phyloP scores from a whole-genome alignment of 768 basidiomycete genomes.

The Lactarius pseudohatsudake region DNA sequence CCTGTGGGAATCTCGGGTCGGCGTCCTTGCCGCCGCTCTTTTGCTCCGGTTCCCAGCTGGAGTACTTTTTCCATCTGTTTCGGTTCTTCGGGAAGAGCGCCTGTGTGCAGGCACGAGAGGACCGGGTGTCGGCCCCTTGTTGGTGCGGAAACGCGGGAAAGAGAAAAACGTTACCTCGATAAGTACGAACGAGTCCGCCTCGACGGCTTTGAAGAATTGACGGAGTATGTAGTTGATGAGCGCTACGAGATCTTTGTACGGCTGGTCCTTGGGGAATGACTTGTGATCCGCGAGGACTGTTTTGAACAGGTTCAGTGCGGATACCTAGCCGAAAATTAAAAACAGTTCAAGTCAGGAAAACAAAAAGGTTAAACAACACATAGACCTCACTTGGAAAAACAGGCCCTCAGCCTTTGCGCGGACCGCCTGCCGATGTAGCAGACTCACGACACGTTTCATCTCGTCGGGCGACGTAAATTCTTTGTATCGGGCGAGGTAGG shows the following conservation, averaged over 20 bases:
- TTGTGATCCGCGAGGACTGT: slow-evolving; percentile 78
- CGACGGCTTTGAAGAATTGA: slow-evolving; percentile 91
- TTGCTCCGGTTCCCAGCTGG: slow-evolving; percentile 65
- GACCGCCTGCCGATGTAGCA: slow-evolving; percentile 90
- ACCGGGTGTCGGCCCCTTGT: neutral
- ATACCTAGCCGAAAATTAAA: slow-evolving; percentile 56
- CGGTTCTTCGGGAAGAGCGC: slow-evolving; percentile 90
- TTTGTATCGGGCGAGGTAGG: slow-evolving; percentile 80
- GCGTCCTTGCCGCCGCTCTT: slow-evolving; percentile 43
- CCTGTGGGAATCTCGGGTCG: slow-evolving; percentile 54
- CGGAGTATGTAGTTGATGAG: slow-evolving; percentile 86
- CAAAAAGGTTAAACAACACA: slow-evolving; percentile 16
- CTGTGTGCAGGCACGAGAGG: slow-evolving; percentile 38
- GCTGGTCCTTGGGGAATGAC: slow-evolving; percentile 72
- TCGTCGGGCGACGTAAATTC: slow-evolving; percentile 77
- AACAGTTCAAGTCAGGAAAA: slow-evolving; percentile 4
- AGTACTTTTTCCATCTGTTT: slow-evolving; percentile 82
- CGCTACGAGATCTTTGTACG: slow-evolving; percentile 78
- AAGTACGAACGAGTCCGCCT: slow-evolving; percentile 81
- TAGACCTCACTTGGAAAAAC: slow-evolving; percentile 80
- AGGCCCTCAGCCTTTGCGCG: slow-evolving; percentile 90
- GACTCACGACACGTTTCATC: slow-evolving; percentile 85
- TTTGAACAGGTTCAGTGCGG: slow-evolving; percentile 87
- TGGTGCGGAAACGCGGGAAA: slow-evolving; percentile 23
- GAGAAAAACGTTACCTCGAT: slow-evolving; percentile 66